Base-by-base conservation (phyloP, 2,329 filamentous ascomycete genomes). In the Chalaropsis thielavioides region DNA sequence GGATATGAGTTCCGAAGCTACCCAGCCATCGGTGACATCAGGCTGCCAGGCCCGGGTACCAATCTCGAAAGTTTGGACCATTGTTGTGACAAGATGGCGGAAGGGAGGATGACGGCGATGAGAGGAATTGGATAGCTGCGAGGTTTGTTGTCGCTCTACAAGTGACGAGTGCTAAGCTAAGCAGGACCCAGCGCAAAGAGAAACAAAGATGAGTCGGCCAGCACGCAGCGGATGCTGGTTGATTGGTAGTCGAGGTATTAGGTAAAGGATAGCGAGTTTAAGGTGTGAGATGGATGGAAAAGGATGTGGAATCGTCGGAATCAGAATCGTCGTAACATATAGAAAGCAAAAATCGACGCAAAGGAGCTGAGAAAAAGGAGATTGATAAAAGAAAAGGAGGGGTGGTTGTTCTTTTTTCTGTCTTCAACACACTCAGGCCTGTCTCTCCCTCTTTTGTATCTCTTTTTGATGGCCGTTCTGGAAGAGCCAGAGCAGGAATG, bases 21-120 rank as follows among this genome's bases (percentile, higher is more conserved):
- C 85, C 92, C 94, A 99, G 78, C 94, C 94, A 77, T 99, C 92
- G 68, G 89, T 89, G 75, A 84, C 80, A 80, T 99, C 94, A 72
- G 94, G 92, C 83, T 97, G 94, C 94, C 94, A 99, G 74, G 92
- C 94, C 83, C 90, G 86, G 72, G 92, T 97, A 74, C 92, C 94
- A 74, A 96, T 85, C 81, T 97, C 92, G 79, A 95, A 97, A 75
- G 84, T 90, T 77, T 95, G 89, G 80, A 90, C 90, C 92, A 96
- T 95, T 61, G 43, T 63, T 62, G 41, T 46, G 58, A 51, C 35
- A 40, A 49, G 51, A 38, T 35, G 54, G 51, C 51, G 15, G 27
- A 15, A 24, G 22, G 22, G 51, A 31, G 15, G 24, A 7, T 44
- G 43, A 44, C n/a, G 15, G 13, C 8, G 43, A 19, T 44, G 43